Evolutionary conservation across 2,329 filamentous ascomycete genomes (phyloP).

Genomic region (Cercospora brassicicola): DNA sequence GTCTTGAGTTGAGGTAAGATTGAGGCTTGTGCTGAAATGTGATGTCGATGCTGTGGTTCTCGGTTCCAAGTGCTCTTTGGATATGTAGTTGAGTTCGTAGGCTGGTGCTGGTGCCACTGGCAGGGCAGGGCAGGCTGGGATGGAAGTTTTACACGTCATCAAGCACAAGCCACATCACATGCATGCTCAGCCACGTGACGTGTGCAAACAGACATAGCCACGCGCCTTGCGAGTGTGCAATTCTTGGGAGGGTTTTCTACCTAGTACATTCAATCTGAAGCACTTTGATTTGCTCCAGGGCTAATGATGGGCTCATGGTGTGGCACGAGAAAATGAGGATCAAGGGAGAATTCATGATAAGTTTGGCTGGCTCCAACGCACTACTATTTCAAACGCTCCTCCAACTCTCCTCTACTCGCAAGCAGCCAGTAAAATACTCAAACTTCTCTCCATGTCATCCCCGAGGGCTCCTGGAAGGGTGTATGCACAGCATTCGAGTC

Average conservation of each 20-base stretch:
- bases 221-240: neutral
- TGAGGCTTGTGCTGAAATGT: neutral
- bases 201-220: neutral
- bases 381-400: neutral
- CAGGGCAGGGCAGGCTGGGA: neutral
- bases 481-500: conserved; percentile 72
- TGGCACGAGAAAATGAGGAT: too few species aligned
- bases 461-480: conserved; percentile 39
- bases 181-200: neutral
- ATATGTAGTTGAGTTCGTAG: neutral
- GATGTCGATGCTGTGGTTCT: neutral
- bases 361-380: neutral
- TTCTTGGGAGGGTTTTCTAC: too few species aligned
- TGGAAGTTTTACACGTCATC: neutral
- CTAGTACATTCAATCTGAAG: too few species aligned
- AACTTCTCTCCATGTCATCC: conserved; percentile 42
- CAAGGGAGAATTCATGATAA: neutral
- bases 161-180: neutral
- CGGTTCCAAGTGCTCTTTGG: neutral
- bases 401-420: neutral
- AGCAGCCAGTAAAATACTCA: conserved; percentile 24
- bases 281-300: too few species aligned
- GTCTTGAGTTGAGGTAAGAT: neutral
- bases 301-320: too few species aligned
- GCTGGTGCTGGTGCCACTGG: neutral